Conservation (phyloP, 2,329 filamentous ascomycete species). For the Sclerotinia borealis region DNA sequence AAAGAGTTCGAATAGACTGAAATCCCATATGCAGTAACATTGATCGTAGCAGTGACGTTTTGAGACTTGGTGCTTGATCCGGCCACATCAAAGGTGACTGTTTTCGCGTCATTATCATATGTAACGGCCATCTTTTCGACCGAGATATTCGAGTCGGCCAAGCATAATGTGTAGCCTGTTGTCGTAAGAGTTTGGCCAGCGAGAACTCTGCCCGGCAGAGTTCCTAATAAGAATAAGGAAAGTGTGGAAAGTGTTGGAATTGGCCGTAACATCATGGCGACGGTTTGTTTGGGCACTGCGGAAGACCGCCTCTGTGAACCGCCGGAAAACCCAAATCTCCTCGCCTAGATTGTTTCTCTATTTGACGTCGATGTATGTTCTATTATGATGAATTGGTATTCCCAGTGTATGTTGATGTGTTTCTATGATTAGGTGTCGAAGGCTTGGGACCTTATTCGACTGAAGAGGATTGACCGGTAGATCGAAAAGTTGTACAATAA, state of each 20-base stretch:
- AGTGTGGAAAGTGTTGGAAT: constrained; percentile 24
- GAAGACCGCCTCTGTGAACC: constrained; percentile 5
- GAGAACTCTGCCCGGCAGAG: constrained; percentile 40
- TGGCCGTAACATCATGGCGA: constrained; percentile 29
- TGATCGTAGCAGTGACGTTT: constrained; percentile 65
- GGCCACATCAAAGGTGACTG: constrained; percentile 73
- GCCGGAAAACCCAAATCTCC: not conserved
- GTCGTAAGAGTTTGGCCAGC: constrained; percentile 72
- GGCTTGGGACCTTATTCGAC: not conserved
- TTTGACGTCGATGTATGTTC: not conserved
- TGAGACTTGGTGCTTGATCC: constrained; percentile 68
- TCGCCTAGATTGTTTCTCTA: not conserved
- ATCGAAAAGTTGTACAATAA: constrained; percentile 10
- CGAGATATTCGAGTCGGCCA: constrained; percentile 51
- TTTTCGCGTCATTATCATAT: constrained; percentile 70
- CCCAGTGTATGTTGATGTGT: not conserved
- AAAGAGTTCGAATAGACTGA: constrained; percentile 74
- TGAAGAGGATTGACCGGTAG: not conserved
- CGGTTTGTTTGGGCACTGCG: constrained; percentile 11
- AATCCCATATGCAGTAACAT: constrained; percentile 58
- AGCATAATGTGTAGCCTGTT: constrained; percentile 71
- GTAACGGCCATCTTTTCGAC: constrained; percentile 70
- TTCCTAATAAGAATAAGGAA: constrained; percentile 28
- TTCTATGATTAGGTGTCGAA: constrained; percentile 10
- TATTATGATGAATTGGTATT: not conserved